These are phyloP conservation scores for Lodderomyces jiufengensis DNA, from an alignment of 1,139 yeast genomes.

Conservation along the genomic window DNA sequence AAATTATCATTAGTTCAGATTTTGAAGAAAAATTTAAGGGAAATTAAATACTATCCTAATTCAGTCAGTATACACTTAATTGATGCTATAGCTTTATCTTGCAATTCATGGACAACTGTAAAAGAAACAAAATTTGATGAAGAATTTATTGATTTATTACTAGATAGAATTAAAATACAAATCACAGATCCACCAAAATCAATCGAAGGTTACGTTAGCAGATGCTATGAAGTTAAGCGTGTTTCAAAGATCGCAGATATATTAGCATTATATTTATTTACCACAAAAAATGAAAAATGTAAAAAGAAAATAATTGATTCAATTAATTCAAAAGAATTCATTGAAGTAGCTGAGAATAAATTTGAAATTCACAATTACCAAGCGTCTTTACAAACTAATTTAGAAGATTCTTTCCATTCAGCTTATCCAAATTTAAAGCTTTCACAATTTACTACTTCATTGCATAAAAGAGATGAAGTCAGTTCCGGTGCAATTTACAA, in stretches of 20 bases:
- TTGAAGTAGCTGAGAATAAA: constrained; percentile 25
- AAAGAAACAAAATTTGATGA: constrained; percentile 47
- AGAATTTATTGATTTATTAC: constrained; percentile 49
- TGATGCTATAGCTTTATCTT: constrained; percentile 63
- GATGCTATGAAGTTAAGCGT: constrained; percentile 55
- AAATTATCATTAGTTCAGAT: constrained; percentile 46
- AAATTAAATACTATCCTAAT: constrained; percentile 53
- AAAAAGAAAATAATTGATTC: constrained; percentile 42
- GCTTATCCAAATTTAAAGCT: constrained; percentile 49
- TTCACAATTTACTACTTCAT: constrained; percentile 49
- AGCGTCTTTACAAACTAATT: constrained; percentile 36
- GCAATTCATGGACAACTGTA: constrained; percentile 66
- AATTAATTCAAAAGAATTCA: constrained; percentile 36
- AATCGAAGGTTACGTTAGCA: constrained; percentile 30
- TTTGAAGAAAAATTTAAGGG: constrained; percentile 55
- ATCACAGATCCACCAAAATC: constrained; percentile 19
- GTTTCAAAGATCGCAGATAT: constrained; percentile 71
- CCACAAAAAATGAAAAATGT: constrained; percentile 44
- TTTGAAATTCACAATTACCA: constrained; percentile 33
- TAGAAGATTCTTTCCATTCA: constrained; percentile 35
- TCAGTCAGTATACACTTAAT: constrained; percentile 56
- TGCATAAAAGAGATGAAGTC: constrained; percentile 45
- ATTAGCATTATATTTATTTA: constrained; percentile 67
- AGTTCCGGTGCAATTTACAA: constrained; percentile 59
- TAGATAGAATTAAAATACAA: constrained; percentile 32